Evolutionary conservation across 2,329 filamentous ascomycete genomes (phyloP).

Genomic region (Diplodia sapinea): DNA sequence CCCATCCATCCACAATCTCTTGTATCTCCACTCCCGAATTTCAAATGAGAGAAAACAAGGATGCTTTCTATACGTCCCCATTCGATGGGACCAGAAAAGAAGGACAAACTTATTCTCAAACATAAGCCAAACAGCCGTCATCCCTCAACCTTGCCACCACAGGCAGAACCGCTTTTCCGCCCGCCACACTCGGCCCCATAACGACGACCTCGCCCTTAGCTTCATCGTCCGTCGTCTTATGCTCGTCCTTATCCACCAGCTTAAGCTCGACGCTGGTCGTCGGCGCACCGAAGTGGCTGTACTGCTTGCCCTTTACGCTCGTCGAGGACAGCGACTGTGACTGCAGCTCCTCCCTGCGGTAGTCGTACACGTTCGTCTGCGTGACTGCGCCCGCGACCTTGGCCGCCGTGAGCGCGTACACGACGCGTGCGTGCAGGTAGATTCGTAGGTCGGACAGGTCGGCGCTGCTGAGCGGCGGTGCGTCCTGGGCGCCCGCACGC

Average conservation of each 20-base stretch:
- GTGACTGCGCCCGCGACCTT: constrained; percentile 87
- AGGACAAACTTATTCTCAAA: neutral
- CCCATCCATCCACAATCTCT: no score
- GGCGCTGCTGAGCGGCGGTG: constrained; percentile 68
- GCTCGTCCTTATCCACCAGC: constrained; percentile 65
- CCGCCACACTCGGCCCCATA: constrained; percentile 74
- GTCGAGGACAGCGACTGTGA: constrained; percentile 46
- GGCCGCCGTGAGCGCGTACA: constrained; percentile 83
- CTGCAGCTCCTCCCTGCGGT: constrained; percentile 61
- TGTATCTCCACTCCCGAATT: no score
- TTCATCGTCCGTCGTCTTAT: constrained; percentile 67
- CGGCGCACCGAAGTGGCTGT: constrained; percentile 80
- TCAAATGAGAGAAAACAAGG: neutral
- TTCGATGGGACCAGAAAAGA: neutral
- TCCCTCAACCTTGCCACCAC: constrained; percentile 50
- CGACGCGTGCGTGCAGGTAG: constrained; percentile 77
- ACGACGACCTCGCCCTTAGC: constrained; percentile 67
- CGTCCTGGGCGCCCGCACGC: constrained; percentile 63
- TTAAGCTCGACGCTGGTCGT: constrained; percentile 80
- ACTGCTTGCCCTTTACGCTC: constrained; percentile 39
- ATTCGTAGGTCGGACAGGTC: constrained; percentile 81
- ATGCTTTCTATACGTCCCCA: neutral
- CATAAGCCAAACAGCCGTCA: constrained; percentile 30
- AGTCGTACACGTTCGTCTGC: constrained; percentile 88
- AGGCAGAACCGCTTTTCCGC: constrained; percentile 67